Evolutionary conservation across 257 asterid species (phyloP).

Genomic region (Gentiana dahurica): DNA sequence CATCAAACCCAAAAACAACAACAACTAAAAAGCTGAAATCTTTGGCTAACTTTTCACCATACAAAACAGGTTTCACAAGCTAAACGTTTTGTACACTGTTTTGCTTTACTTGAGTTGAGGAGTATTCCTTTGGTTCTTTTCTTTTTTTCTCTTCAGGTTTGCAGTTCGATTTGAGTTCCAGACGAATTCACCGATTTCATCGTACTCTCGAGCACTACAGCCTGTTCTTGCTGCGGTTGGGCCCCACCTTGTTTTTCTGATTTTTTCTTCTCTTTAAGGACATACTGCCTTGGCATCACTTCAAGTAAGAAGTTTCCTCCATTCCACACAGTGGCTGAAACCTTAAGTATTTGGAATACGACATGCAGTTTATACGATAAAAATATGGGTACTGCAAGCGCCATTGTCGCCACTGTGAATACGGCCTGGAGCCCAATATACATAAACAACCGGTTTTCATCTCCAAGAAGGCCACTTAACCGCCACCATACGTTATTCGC

Average conservation of each 20-base stretch:
- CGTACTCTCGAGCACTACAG: slow-evolving; percentile 1
- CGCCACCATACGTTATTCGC: slow-evolving; percentile 97
- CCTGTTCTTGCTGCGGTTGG: slow-evolving; percentile 13
- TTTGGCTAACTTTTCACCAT: no score
- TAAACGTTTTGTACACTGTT: no score
- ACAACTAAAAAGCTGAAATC: no score
- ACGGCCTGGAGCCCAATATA: slow-evolving; percentile 75
- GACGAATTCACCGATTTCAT: slow-evolving; percentile 12
- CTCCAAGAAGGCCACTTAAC: slow-evolving; percentile 84
- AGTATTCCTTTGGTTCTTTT: no score
- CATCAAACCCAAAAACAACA: no score
- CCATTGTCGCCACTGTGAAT: slow-evolving; percentile 83
- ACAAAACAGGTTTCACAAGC: no score
- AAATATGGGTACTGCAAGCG: slow-evolving; percentile 84
- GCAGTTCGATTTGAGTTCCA: slow-evolving; percentile 27
- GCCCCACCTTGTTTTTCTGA: slow-evolving; percentile 39
- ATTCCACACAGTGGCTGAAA: slow-evolving; percentile 82
- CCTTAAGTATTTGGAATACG: slow-evolving; percentile 74
- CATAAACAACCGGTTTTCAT: slow-evolving; percentile 85
- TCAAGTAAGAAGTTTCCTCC: slow-evolving; percentile 91
- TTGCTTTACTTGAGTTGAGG: no score
- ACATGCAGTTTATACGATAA: slow-evolving; percentile 62
- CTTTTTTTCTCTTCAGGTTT: slow-evolving; percentile 2
- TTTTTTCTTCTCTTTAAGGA: slow-evolving; percentile 73
- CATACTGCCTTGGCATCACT: slow-evolving; percentile 93